Percentiles rank a stretch among this genome's conserved stretches.
Conservation (phyloP, 345 rosid genomes). For the Linum trigynum region DNA sequence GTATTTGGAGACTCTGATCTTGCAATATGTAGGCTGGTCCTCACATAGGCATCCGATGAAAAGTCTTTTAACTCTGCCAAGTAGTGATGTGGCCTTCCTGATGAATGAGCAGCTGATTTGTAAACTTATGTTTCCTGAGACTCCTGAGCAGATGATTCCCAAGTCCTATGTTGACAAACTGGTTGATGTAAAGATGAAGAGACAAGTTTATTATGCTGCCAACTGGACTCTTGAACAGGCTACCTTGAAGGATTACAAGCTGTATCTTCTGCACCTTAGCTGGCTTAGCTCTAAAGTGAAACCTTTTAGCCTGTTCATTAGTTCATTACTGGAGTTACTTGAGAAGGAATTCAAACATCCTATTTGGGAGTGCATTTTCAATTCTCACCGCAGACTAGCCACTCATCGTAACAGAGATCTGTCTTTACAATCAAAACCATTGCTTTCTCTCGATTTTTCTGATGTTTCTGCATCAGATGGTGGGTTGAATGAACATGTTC, state of each 20-base stretch:
- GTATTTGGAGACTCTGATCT: slow-evolving; percentile 70
- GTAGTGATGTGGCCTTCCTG: slow-evolving; percentile 17
- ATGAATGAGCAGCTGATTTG: slow-evolving; percentile 30
- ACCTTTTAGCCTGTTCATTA: slow-evolving; percentile 33
- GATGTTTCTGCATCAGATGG: slow-evolving; percentile 34
- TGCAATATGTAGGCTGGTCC: slow-evolving; percentile 33
- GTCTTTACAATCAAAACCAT: slow-evolving; percentile 39
- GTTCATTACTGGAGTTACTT: slow-evolving; percentile 35
- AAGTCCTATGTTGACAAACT: slow-evolving; percentile 7
- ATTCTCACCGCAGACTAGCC: slow-evolving; percentile 34
- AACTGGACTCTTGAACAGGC: slow-evolving; percentile 86
- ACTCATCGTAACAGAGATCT: slow-evolving; percentile 28
- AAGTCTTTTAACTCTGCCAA: slow-evolving; percentile 20
- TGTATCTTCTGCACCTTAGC: slow-evolving; percentile 58
- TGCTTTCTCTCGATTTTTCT: slow-evolving; percentile 56
- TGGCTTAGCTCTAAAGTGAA: slow-evolving; percentile 55
- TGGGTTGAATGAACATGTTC: slow-evolving; percentile 20
- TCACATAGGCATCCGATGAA: slow-evolving; percentile 16
- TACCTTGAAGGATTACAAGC: slow-evolving; percentile 48
- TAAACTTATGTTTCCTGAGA: slow-evolving; percentile 36
- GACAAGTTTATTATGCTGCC: slow-evolving; percentile 60
- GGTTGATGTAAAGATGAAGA: slow-evolving; percentile 27
- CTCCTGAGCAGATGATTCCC: slow-evolving; percentile 15
- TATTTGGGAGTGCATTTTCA: slow-evolving; percentile 51
- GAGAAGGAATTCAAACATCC: slow-evolving; percentile 54